These are phyloP conservation scores for Hondaea fermentalgiana DNA, from an alignment of 108 stramenopile genomes.

Conservation along the genomic window DNA sequence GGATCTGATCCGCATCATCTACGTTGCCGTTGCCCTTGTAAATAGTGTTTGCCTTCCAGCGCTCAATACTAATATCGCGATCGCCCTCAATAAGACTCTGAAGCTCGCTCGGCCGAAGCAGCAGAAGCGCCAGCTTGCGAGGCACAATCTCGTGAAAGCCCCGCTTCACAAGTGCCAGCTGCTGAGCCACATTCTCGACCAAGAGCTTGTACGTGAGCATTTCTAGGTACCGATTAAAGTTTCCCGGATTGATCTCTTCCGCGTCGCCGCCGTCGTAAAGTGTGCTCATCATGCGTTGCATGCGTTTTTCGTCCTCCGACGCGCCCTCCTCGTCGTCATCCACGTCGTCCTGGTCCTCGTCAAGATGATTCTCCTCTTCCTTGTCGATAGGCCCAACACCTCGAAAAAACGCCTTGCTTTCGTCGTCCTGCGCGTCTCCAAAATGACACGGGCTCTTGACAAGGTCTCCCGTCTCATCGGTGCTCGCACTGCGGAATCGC, in stretches of 20 bases:
- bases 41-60: neutral
- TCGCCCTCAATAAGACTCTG: neutral
- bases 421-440: too few relatives aligned
- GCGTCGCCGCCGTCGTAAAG: neutral
- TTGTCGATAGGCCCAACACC: too few relatives aligned
- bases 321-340: neutral
- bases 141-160: constrained; percentile 9
- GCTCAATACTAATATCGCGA: neutral
- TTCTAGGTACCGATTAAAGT: neutral
- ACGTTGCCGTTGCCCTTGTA: neutral
- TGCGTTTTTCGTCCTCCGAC: neutral
- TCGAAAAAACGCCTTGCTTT: too few relatives aligned
- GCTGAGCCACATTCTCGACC: constrained; percentile 14
- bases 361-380: neutral
- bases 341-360: neutral
- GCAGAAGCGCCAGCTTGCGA: neutral
- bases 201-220: constrained; percentile 2
- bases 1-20: neutral
- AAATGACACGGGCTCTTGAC: too few relatives aligned
- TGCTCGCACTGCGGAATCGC: too few relatives aligned
- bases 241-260: neutral
- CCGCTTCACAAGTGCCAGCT: neutral
- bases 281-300: neutral
- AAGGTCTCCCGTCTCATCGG: too few relatives aligned
- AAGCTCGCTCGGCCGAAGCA: neutral